Base-by-base conservation (phyloP, 148 eudicot genomes). In the Fagopyrum homotropicum region DNA sequence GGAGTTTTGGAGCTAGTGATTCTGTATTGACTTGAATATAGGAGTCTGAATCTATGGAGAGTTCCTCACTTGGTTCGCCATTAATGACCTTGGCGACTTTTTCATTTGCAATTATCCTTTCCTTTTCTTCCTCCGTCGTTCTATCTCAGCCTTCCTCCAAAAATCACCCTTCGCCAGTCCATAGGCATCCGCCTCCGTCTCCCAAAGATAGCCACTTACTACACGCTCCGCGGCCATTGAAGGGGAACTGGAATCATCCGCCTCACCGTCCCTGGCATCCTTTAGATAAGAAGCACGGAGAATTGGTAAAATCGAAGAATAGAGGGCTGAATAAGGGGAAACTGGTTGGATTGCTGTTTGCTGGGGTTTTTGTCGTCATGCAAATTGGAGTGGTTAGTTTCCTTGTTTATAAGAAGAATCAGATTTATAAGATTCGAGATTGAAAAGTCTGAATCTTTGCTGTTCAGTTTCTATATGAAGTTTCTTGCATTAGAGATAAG, bases 341-440 rank as follows among this genome's bases (percentile, higher is more conserved):
- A 87, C 89, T 83, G 59, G 54, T 91, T 22, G 97, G 97, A 49
- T 60, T 89, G 61, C 19, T 85, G 69, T 89, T 91, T 87, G 78
- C 80, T 19, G 97, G 90, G 14, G 76, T 89, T 77, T 92, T 75
- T 8, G 81, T 48, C 54, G 85, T 88, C 73, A 80, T 89, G 86
- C 97, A 91, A 72, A 75, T 89, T 79, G 85, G 90, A 52, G 93
- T 86, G 35, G 84, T 84, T 76, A 84, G 87, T 8, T 91, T 88
- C 79, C 79, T 91, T 76, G 75, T 84, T 17, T 82, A 86, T 78
- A 81, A 83, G 68, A 85, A 87, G 83, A 84, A 87, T 73, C 88
- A 84, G 56, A 80, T 91, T 55, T 80, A 77, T 16, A 85, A 80
- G 79, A 75, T 78, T 75, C 76, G 74, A 17, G 75, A 79, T 55